Percentiles rank a stretch among this genome's conserved stretches.
Evolutionary conservation across 768 basidiomycete genomes (phyloP).

Genomic region (Kwoniella dejecticola): DNA sequence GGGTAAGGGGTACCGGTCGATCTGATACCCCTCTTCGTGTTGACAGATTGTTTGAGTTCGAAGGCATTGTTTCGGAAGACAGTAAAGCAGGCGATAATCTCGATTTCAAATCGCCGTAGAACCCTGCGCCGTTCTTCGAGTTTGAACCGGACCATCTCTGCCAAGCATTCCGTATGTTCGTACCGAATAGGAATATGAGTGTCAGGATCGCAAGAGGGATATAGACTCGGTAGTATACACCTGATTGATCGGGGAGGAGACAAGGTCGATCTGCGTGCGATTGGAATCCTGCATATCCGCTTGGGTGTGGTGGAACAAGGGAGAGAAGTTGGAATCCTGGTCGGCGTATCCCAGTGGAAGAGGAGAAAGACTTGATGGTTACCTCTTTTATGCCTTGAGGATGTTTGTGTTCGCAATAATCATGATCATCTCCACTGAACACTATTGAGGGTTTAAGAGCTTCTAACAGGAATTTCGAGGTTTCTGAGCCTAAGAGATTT

Average conservation of each 20-base stretch:
- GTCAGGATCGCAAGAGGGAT: conserved; percentile 69
- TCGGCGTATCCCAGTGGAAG: conserved; percentile 78
- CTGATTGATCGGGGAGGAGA: conserved; percentile 78
- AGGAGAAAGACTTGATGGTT: conserved; percentile 85
- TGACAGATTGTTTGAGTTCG: neutral
- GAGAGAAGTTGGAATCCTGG: conserved; percentile 92
- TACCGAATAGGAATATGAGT: conserved; percentile 56
- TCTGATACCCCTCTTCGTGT: conserved; percentile 24
- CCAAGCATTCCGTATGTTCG: conserved; percentile 44
- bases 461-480: conserved; percentile 68
- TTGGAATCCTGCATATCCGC: conserved; percentile 41
- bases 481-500: conserved; percentile 72
- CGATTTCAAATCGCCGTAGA: conserved; percentile 23
- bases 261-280: conserved; percentile 70
- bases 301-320: conserved; percentile 60
- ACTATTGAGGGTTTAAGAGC: conserved; percentile 67
- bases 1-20: conserved; percentile 38
- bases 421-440: conserved; percentile 93
- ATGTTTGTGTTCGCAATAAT: conserved; percentile 82
- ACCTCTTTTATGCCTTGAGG: conserved; percentile 65
- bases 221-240: conserved; percentile 72
- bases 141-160: conserved; percentile 24
- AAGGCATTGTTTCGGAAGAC: conserved; percentile 16
- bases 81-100: conserved; percentile 20
- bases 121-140: conserved; percentile 1